Evolutionary conservation across 2,329 filamentous ascomycete species (phyloP), one percentile per base, ranked within the genome.

Genomic region (Aspergillus pseudotamarii): DNA sequence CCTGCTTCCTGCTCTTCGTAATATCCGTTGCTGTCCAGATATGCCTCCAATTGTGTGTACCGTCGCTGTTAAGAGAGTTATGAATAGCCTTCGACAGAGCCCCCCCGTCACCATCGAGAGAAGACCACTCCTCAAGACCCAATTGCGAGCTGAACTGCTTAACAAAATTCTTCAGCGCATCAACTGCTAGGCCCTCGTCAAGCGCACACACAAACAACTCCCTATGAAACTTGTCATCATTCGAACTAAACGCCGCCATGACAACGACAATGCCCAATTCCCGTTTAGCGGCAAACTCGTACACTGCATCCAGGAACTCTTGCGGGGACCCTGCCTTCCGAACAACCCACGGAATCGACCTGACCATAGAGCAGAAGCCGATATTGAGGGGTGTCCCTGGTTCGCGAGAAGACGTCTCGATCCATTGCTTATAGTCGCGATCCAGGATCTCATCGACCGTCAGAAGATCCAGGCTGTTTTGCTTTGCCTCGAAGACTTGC

Each of bases 351-450:
- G 77, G 75, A 6, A 89, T 75, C 0, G 83, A 78, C 69, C 85
- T 85, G 36, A 89, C 86, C 6, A 86, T 81, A 28, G 84, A 85
- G 67, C 84, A 86, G 59, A 89, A 85, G 2, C 88, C 88, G 21
- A 89, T 77, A 57, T 79, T 82, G 38, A 81, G 36, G 2, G 62
- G 68, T 10, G 28, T 74, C 68, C 45, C 69, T 75, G 58, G 68
- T 73, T 73, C 65, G 28, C 61, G 66, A 4, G 67, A 46, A 16
- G 64, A 61, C 14, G 68, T 72, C 62, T 84, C 84, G 1, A 78
- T 79, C 87, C 87, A 90, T 57, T 85, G 79, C 73, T 90, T 90
- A 71, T 88, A 90, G 72, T 90, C 87, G 64, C 88, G 86, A 45
- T 83, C 80, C 61, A 89, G 73, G 23, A 88, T 83, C 68, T 89